phyloP scores from a whole-genome alignment of 73 alveolate species.

The Tetrahymena malaccensis region DNA sequence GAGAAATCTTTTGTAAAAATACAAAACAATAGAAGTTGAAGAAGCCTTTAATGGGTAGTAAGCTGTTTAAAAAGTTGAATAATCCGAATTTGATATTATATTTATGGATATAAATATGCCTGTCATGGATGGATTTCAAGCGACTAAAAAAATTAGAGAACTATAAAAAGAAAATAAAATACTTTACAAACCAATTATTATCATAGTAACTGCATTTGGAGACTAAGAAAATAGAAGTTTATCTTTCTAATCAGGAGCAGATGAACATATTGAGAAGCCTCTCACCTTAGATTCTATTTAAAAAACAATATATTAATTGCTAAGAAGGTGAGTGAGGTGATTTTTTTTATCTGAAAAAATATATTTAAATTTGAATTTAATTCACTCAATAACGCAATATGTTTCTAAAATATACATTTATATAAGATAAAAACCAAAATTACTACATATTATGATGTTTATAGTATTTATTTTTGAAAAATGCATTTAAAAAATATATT shows the following conservation, averaged over 20 bases:
- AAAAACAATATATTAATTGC: background rate
- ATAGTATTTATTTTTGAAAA: too few species aligned
- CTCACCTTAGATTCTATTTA: background rate
- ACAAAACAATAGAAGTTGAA: background rate
- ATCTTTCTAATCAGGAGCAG: background rate
- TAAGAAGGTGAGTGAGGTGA: background rate
- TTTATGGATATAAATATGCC: constrained; percentile 46
- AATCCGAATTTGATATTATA: background rate
- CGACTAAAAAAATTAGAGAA: constrained; percentile 8
- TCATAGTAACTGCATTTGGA: background rate
- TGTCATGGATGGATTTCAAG: constrained; percentile 27
- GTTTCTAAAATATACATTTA: too few species aligned
- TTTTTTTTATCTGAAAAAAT: background rate
- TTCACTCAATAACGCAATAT: too few species aligned
- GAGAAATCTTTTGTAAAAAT: background rate
- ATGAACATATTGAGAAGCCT: background rate
- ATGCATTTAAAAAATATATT: too few species aligned
- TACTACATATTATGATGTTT: too few species aligned
- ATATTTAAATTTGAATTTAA: too few species aligned
- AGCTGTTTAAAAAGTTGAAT: background rate
- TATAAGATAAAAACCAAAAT: too few species aligned
- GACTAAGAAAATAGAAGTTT: background rate
- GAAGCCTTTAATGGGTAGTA: background rate
- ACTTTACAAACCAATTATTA: background rate
- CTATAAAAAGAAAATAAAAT: background rate